Base-by-base conservation (phyloP, 371 early-diverging fungal genomes). In the Blakeslea trispora region DNA sequence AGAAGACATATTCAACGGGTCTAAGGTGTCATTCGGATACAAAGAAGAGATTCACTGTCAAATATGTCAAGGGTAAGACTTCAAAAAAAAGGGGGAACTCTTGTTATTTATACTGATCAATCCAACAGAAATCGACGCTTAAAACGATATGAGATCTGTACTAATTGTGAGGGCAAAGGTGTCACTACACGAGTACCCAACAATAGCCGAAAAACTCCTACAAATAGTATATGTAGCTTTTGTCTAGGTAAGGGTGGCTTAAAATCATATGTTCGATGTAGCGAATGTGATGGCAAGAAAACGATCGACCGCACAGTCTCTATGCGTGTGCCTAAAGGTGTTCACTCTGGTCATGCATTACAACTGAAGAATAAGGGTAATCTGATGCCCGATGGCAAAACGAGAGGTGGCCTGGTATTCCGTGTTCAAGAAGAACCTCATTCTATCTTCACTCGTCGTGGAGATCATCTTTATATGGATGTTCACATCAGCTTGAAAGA, bases 371-470 rank as follows among this genome's bases (percentile, higher is more conserved):
- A 59, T 7, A 13, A 15, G 7, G 59, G 59, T 0, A 46, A 59
- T 13, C 1, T 42, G 9, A 19, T 34, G n/a, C 53, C 59, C 0
- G 53, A 59, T 23, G 40, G 31, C 0, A 46, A 21, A 1, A 48
- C 34, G 6, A 39, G 41, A 23, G 59, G 59, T 0, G 22, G 11
- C 2, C 2, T 59, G 13, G 3, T 24, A 0, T 14, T 53, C n/a
- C 6, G 17, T 1, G 15, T 48, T 1, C 1, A 5, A 10, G 32
- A 18, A 1, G 2, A 13, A 1, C 21, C 94, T 5, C 94, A 98
- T 69, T 58, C 85, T 3, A n/a, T 72, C 1, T 96, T 93, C 75
- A 90, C 76, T 53, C 89, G 98, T 19, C 88, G 89, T 4, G 96
- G 94, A 21, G 90, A 98, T 62, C 79, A 97, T 68, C 77, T 99